A percentile compares a stretch with the other conserved stretches of the same genome.
Conservation (phyloP, 2,329 filamentous ascomycete species). For the Penicillium vulpinum region DNA sequence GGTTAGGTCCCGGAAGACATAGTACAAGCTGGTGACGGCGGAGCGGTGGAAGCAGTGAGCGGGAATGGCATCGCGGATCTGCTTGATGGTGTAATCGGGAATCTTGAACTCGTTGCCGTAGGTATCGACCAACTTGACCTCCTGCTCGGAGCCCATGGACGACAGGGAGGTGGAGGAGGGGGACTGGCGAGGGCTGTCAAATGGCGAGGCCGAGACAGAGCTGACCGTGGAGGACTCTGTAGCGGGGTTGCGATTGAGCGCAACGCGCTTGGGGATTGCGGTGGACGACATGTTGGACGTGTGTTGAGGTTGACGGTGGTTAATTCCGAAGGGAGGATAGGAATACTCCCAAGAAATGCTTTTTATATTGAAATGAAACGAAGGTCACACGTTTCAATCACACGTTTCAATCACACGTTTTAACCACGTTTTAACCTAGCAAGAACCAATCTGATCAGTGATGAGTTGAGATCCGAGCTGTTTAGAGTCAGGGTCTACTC, state of each 20-base stretch:
- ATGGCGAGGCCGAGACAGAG: conserved; percentile 57
- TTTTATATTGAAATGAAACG: neutral
- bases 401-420: too few relatives aligned
- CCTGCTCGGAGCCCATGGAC: conserved; percentile 72
- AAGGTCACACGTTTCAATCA: neutral
- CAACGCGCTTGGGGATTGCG: conserved; percentile 46
- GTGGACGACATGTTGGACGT: conserved; percentile 53
- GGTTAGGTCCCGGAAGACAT: conserved; percentile 79
- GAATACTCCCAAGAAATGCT: neutral
- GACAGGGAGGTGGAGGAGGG: conserved; percentile 88
- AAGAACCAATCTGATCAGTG: neutral
- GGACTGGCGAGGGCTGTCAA: conserved; percentile 63
- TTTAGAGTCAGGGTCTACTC: neutral
- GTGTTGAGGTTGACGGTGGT: neutral
- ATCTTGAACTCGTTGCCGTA: conserved; percentile 94
- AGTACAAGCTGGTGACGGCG: conserved; percentile 69
- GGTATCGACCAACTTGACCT: conserved; percentile 74
- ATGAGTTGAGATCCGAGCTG: neutral
- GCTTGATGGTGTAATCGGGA: conserved; percentile 95
- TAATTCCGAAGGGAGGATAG: neutral
- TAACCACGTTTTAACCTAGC: too few relatives aligned
- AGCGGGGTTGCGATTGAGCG: conserved; percentile 55
- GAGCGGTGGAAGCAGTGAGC: conserved; percentile 96
- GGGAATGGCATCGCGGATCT: conserved; percentile 94
- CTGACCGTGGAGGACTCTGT: conserved; percentile 57